Evolutionary conservation across 768 basidiomycete genomes (phyloP).

Genomic region (Ramaria rubella): DNA sequence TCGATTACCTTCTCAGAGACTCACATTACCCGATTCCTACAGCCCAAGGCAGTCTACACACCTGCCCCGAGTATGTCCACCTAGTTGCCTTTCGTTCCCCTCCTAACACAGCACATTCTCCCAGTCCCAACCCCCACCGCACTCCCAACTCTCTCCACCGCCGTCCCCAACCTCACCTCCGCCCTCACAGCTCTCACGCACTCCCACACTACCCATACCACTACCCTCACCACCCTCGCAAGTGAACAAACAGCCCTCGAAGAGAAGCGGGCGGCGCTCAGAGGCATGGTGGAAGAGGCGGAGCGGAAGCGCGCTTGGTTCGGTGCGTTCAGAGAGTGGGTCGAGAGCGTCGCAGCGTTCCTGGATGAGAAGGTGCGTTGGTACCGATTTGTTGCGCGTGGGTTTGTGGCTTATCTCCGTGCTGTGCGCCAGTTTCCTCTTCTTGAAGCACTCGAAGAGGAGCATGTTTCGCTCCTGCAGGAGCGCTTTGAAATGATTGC

Average conservation of each 20-base stretch:
- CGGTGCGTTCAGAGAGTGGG: slow-evolving; percentile 66
- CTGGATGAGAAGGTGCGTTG: slow-evolving; percentile 74
- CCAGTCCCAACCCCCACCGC: slow-evolving; percentile 61
- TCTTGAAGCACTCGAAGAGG: slow-evolving; percentile 72
- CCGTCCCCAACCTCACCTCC: slow-evolving; percentile 54
- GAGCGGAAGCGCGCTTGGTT: slow-evolving; percentile 84
- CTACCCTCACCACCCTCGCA: slow-evolving; percentile 48
- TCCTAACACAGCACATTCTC: slow-evolving; percentile 13
- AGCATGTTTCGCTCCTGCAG: slow-evolving; percentile 62
- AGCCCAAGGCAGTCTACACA: slow-evolving; percentile 54
- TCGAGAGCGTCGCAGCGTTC: slow-evolving; percentile 78
- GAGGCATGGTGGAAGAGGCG: slow-evolving; percentile 64
- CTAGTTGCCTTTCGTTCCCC: not conserved
- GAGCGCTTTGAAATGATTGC: slow-evolving; percentile 67
- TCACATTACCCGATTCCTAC: not conserved
- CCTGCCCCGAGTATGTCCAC: slow-evolving; percentile 59
- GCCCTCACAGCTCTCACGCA: slow-evolving; percentile 53
- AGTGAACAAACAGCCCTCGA: slow-evolving; percentile 62
- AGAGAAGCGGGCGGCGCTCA: slow-evolving; percentile 62
- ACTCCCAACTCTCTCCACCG: slow-evolving; percentile 57
- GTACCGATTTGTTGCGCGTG: not conserved
- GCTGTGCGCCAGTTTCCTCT: slow-evolving; percentile 52
- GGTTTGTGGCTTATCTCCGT: not conserved
- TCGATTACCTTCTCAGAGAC: not conserved
- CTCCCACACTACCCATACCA: slow-evolving; percentile 60